Base-by-base conservation (phyloP, 768 basidiomycete genomes). In the Termitomyces sp. region DNA sequence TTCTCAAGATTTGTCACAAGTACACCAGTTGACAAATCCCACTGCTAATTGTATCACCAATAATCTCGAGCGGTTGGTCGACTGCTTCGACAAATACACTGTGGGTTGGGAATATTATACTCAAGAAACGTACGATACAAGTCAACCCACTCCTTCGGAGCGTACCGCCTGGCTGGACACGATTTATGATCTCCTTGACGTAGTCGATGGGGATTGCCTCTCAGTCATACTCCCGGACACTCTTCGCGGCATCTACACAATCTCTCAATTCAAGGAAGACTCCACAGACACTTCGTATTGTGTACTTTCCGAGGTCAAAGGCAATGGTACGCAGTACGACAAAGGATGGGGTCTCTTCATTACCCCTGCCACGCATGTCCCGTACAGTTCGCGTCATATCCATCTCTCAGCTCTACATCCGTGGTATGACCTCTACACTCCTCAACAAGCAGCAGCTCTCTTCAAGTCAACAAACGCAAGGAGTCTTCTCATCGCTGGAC, bases 381-480 rank as follows among this genome's bases (percentile, higher is more conserved):
- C 57, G 8, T 64, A 61, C 4, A 66, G 72, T 0, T 59, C 67
- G 31, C 73, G 75, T 12, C 52, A 67, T 54, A 59, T 81, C 38
- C 81, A 83, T 60, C 61, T 83, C 20, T 75, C 79, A 2, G 81
- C 80, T 3, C 81, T 81, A 0, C 82, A 83, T 65, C 82, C 81
- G 0, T 57, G 64, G 4, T 77, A 68, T 64, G 81, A 83, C 51
- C 48, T 69, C 1, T 68, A 68, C 4, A 80, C 79, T 0, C 70
- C 75, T 3, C 63, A 73, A 42, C 79, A 82, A 65, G 80, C 80
- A 1, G 73, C 74, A 0, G 70, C 74, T 0, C 61, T 82, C 8
- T 82, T 82, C 66, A 67, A 72, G 38, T 60, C 66, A 5, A 73
- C 74, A 12, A 74, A 74, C 1, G 75, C 79, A 12, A 77, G 73